Base-by-base conservation (phyloP, 2,329 filamentous ascomycete species). In the Drechmeria coniospora region DNA sequence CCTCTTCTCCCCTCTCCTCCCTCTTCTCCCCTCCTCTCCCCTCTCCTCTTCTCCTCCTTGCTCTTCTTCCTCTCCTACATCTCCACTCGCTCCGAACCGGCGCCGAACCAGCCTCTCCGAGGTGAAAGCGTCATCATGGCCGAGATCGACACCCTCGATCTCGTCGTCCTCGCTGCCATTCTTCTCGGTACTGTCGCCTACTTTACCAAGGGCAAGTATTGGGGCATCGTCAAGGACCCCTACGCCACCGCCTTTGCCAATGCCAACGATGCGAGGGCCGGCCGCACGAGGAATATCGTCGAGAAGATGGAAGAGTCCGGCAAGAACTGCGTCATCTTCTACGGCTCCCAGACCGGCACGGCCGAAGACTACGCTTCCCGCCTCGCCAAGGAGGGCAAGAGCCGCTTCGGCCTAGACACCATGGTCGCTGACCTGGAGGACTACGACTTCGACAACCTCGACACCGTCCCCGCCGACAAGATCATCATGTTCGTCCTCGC, bases 401-500 rank as follows among this genome's bases (percentile, higher is more conserved):
- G 87, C 46, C 74, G 90, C 36, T 98, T 92, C 50, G 90, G 90
- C 21, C 68, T 98, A 36, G 92, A 92, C 59, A 94, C 87, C 36
- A 95, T 98, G 86, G 84, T 93, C 11, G 90, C 87, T 30, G 90
- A 98, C 56, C 64, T 98, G 37, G 90, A 98, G 56, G 90, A 98
- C 42, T 98, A 93, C 57, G 90, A 98, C 51, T 94, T 76, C 47
- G 87, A 95, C 29, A 94, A 86, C 46, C 67, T 98, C 37, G 87
- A 98, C 54, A 64, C 74, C 31, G 73, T 95, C 43, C 81, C 87
- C 24, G 73, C 74, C 39, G 86, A 95, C 56, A 93, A 94, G 59
- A 57, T 98, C 28, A 81, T 78, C 44, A 79, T 98, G 62, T 98
- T 98, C 50, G 79, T 98, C 33, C 68, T 98, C 37, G 90, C 90